These are phyloP conservation scores for Eimeria maxima DNA, from an alignment of 169 alveolate species.

Conservation along the genomic window DNA sequence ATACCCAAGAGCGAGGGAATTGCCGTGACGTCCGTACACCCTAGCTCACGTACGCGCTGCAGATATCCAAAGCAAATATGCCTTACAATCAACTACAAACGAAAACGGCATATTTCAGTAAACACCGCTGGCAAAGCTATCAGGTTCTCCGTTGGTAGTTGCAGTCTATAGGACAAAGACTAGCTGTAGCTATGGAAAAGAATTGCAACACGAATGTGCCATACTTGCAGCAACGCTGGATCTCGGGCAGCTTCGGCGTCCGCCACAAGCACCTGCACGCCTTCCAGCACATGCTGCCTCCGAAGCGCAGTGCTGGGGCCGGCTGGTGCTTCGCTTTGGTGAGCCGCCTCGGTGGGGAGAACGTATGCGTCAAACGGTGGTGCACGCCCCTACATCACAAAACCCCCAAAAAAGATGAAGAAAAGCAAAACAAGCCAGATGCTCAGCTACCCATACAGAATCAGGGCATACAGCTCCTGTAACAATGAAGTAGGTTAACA, in stretches of 20 bases:
- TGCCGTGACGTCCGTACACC: constrained; percentile 63
- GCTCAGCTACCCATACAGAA: background rate
- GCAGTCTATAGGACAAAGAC: background rate
- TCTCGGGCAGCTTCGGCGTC: constrained; percentile 57
- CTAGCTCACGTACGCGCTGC: constrained; percentile 60
- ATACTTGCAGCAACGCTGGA: constrained; percentile 22
- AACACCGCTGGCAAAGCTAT: background rate
- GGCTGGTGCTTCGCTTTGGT: background rate
- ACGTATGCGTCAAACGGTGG: constrained; percentile 59
- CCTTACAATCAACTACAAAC: background rate
- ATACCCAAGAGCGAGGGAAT: constrained; percentile 68
- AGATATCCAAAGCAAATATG: background rate
- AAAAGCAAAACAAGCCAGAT: background rate
- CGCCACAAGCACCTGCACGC: constrained; percentile 62
- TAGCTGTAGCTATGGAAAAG: background rate
- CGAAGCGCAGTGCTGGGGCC: background rate
- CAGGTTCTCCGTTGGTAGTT: background rate
- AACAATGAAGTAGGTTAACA: background rate
- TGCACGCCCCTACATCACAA: constrained; percentile 54
- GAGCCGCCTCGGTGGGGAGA: background rate
- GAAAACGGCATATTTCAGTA: background rate
- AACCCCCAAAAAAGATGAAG: background rate
- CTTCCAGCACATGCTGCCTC: constrained; percentile 68
- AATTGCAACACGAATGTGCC: background rate
- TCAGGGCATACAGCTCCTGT: background rate